Conservation (phyloP, 805 yeast species). For the Lipomyces chichibuensis region DNA sequence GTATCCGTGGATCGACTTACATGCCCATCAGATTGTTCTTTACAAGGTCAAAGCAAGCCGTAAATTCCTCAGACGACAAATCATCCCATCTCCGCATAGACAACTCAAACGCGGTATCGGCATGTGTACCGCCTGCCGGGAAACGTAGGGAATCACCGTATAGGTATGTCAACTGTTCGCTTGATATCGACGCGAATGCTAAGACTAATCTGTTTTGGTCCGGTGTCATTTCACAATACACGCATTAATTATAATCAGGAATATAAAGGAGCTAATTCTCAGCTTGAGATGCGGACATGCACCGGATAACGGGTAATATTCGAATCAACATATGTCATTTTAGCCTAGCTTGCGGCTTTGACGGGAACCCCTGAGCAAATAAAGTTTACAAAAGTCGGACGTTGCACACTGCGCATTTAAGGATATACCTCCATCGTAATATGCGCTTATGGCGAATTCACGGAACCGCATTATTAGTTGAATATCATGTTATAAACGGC, state of each 20-base stretch:
- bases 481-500: too few species aligned
- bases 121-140: neutral
- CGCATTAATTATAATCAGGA: neutral
- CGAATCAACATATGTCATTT: too few species aligned
- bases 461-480: too few species aligned
- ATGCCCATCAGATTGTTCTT: conserved; percentile 28
- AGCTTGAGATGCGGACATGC: too few species aligned
- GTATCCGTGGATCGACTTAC: conserved; percentile 14
- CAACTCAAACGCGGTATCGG: neutral
- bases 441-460: too few species aligned
- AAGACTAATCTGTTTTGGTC: neutral
- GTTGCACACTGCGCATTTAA: too few species aligned
- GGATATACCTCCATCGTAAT: too few species aligned
- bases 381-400: too few species aligned
- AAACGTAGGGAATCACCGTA: neutral
- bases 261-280: neutral
- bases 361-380: too few species aligned
- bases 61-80: conserved; percentile 17
- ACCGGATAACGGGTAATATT: too few species aligned
- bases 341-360: too few species aligned
- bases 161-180: neutral
- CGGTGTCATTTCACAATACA: neutral
- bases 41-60: conserved; percentile 30
- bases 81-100: conserved; percentile 12
- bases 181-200: neutral